Percentiles rank a stretch among this genome's conserved stretches.
Evolutionary conservation across 495 filamentous ascomycete species (phyloP).

Genomic region (Cryomyces antarcticus): DNA sequence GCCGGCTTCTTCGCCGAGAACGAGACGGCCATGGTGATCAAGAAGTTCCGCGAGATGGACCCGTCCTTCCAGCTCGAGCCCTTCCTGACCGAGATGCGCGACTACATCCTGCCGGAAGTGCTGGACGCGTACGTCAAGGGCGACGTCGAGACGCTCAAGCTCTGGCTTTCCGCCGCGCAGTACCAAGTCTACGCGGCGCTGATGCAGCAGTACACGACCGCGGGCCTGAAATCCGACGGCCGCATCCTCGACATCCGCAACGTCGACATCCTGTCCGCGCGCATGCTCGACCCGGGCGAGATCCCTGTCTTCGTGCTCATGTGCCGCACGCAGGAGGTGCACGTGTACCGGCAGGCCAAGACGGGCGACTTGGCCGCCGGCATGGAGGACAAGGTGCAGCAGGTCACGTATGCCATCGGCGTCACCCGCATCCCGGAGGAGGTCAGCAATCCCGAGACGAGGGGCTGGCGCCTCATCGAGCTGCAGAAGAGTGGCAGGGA

Average conservation of each 20-base stretch:
- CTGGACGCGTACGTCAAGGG: constrained; percentile 96
- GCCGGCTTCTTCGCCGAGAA: constrained; percentile 97
- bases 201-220: constrained; percentile 81
- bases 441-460: constrained; percentile 87
- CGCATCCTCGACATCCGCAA: constrained; percentile 85
- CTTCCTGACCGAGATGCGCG: constrained; percentile 82
- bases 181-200: constrained; percentile 86
- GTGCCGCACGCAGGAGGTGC: constrained; percentile 91
- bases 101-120: constrained; percentile 95
- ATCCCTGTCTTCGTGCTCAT: constrained; percentile 95
- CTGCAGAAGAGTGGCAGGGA: constrained; percentile 95
- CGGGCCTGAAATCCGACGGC: constrained; percentile 82
- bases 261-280: constrained; percentile 74
- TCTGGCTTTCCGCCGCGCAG: constrained; percentile 90
- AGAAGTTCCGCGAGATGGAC: constrained; percentile 93
- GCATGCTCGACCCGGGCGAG: constrained; percentile 89
- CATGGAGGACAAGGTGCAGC: constrained; percentile 95
- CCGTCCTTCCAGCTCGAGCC: constrained; percentile 85
- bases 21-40: constrained; percentile 90
- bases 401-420: constrained; percentile 94
- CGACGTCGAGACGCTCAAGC: constrained; percentile 70
- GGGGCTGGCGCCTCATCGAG: constrained; percentile 93
- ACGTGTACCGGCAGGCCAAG: constrained; percentile 86
- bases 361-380: constrained; percentile 78
- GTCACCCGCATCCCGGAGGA: constrained; percentile 85